Conservation (phyloP, 2,329 filamentous ascomycete genomes). For the Didymella lethalis region DNA sequence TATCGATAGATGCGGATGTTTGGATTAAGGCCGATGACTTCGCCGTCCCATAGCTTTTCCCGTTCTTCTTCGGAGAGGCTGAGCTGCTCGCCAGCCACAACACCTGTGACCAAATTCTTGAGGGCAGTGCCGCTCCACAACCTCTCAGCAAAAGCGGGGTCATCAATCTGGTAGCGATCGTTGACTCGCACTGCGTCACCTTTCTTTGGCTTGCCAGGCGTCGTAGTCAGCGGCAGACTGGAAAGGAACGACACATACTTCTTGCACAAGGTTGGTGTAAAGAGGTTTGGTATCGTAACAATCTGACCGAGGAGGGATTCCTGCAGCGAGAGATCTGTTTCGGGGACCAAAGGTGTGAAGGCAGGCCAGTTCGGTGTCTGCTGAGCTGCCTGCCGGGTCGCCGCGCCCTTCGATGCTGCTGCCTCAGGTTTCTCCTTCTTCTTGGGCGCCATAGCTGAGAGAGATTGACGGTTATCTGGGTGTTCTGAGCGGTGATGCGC, state of each 20-base stretch:
- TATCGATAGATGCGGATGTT: slow-evolving; percentile 93
- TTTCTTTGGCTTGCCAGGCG: slow-evolving; percentile 77
- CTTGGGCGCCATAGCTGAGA: slow-evolving; percentile 41
- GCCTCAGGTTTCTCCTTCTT: slow-evolving; percentile 37
- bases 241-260: slow-evolving; percentile 77
- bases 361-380: slow-evolving; percentile 71
- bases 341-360: slow-evolving; percentile 73
- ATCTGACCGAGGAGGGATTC: slow-evolving; percentile 71
- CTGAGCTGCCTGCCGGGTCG: slow-evolving; percentile 13
- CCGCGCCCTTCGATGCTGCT: slow-evolving; percentile 6
- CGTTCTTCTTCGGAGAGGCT: slow-evolving; percentile 43
- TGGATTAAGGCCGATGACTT: slow-evolving; percentile 82
- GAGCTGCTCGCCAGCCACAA: slow-evolving; percentile 47
- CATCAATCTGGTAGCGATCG: slow-evolving; percentile 85
- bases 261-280: slow-evolving; percentile 76
- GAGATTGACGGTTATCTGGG: not conserved
- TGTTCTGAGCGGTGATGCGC: not conserved
- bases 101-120: slow-evolving; percentile 61
- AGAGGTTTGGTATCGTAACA: slow-evolving; percentile 75
- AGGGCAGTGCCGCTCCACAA: slow-evolving; percentile 82
- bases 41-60: slow-evolving; percentile 73
- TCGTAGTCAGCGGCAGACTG: slow-evolving; percentile 76
- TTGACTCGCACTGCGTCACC: slow-evolving; percentile 87
- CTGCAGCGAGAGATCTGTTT: slow-evolving; percentile 68
- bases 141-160: slow-evolving; percentile 74